Evolutionary conservation across 257 asterid species (phyloP).

Genomic region (Plectranthus barbatus): DNA sequence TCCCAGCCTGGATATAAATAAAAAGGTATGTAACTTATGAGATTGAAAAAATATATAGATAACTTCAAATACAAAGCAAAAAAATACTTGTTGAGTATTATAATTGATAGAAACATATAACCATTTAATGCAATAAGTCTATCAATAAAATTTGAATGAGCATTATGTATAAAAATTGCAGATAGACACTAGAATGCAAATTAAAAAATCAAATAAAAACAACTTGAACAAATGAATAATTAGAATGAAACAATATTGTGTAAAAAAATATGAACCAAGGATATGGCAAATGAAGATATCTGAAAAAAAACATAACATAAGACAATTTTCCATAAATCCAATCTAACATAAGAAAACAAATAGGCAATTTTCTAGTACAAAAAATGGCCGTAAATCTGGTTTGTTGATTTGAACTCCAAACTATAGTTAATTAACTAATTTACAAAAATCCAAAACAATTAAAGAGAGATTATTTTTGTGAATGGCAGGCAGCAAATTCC

Average conservation of each 20-base stretch:
- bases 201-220: background rate
- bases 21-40: background rate
- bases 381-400: background rate
- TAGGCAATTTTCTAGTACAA: background rate
- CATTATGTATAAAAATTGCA: background rate
- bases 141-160: background rate
- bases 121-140: background rate
- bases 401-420: too few relatives aligned
- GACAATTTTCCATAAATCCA: background rate
- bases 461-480: too few relatives aligned
- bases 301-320: background rate
- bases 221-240: background rate
- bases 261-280: background rate
- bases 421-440: too few relatives aligned
- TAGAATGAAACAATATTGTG: background rate
- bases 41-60: too few relatives aligned
- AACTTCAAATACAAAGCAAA: background rate
- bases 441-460: too few relatives aligned
- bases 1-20: background rate
- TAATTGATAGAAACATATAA: background rate
- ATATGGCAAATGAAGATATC: background rate
- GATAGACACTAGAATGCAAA: background rate
- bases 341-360: background rate
- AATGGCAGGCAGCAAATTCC: background rate
- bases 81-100: background rate